A percentile compares a stretch with the other conserved stretches of the same genome.
Conservation (phyloP, 176 grass and related monocot genomes). For the Tillandsia leiboldiana region DNA sequence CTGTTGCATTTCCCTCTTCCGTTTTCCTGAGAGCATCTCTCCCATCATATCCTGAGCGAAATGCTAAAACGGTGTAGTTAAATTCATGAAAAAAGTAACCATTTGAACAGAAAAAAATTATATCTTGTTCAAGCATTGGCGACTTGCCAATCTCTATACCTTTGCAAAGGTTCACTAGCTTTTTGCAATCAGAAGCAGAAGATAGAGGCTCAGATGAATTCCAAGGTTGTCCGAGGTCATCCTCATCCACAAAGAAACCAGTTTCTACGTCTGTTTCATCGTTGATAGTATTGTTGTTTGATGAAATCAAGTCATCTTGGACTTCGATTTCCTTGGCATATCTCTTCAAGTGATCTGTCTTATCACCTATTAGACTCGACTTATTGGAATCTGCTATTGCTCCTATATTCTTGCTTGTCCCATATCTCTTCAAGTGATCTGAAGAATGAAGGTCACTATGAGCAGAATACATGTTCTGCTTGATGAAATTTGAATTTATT, state of each 20-base stretch:
- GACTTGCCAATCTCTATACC: conserved; percentile 10
- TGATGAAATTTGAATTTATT: conserved; percentile 19
- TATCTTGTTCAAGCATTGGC: conserved; percentile 3
- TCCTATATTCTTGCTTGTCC: conserved; percentile 11
- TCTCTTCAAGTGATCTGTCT: neutral
- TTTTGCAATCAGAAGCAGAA: conserved; percentile 5
- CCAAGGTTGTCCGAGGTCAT: conserved; percentile 10
- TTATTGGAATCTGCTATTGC: conserved; percentile 12
- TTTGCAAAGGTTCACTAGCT: conserved; percentile 3
- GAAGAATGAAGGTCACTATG: conserved; percentile 7
- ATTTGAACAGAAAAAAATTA: conserved; percentile 8
- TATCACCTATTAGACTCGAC: neutral
- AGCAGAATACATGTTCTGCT: conserved; percentile 1
- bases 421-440: too few relatives aligned
- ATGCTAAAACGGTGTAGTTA: conserved; percentile 17
- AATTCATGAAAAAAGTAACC: neutral
- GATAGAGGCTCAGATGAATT: conserved; percentile 12
- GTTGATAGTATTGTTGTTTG: conserved; percentile 9
- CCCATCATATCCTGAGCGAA: conserved; percentile 9
- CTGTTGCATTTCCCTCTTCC: conserved; percentile 12
- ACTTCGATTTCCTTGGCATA: conserved; percentile 3
- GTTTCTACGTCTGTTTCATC: conserved; percentile 31
- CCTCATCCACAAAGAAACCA: conserved; percentile 17
- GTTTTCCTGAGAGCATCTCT: conserved; percentile 18
- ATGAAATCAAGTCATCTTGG: conserved; percentile 14